Evolutionary conservation across 2,329 filamentous ascomycete species (phyloP).

Genomic region (Aspergillus pseudoterreus): DNA sequence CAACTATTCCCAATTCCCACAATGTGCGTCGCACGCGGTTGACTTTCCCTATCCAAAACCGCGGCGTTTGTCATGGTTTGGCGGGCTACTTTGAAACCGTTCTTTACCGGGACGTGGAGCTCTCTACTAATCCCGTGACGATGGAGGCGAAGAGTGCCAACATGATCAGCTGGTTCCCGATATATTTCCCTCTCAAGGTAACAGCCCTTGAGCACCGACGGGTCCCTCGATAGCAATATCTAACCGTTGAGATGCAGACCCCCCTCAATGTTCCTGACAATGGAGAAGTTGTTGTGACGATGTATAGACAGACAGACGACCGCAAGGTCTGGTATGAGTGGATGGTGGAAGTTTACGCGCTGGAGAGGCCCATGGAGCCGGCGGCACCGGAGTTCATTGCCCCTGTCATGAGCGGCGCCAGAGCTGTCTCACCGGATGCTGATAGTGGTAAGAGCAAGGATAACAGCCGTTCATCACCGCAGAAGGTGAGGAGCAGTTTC

Average conservation of each 20-base stretch:
- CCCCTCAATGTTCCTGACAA: constrained; percentile 82
- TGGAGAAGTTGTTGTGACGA: constrained; percentile 81
- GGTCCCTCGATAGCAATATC: neutral
- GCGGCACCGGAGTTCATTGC: constrained; percentile 12
- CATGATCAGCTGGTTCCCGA: constrained; percentile 99
- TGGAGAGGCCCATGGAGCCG: constrained; percentile 23
- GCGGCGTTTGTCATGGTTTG: constrained; percentile 84
- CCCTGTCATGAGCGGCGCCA: constrained; percentile 30
- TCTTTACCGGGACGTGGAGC: constrained; percentile 79
- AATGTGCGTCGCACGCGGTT: constrained; percentile 78
- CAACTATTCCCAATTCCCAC: constrained; percentile 76
- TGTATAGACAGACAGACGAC: constrained; percentile 96
- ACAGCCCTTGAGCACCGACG: constrained; percentile 1
- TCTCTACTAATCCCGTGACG: constrained; percentile 87
- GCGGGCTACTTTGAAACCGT: constrained; percentile 96
- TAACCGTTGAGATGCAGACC: constrained; percentile 50
- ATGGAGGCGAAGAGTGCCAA: constrained; percentile 92
- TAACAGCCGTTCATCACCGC: constrained; percentile 5
- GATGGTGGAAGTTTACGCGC: constrained; percentile 77
- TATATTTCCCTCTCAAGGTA: constrained; percentile 95
- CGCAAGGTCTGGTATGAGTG: constrained; percentile 98
- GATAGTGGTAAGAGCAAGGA: constrained; percentile 11
- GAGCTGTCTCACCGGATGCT: constrained; percentile 21
- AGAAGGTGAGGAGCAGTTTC: constrained; percentile 10
- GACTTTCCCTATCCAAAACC: constrained; percentile 71